Conservation (phyloP, 169 alveolate species). For the Ichthyophthirius multifiliis region DNA sequence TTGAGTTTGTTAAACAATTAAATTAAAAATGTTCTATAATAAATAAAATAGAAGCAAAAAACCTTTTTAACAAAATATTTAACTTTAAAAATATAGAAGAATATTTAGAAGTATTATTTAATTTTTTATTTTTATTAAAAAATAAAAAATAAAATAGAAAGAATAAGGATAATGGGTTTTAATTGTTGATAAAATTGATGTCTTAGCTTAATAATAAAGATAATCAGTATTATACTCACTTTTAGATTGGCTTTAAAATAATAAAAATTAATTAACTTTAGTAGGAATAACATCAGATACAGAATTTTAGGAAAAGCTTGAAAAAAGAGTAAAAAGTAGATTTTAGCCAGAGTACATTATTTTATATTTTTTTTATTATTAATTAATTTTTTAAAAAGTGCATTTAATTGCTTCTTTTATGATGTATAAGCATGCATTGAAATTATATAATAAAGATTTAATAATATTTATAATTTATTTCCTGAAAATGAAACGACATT, state of each 20-base stretch:
- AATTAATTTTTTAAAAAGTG: background rate
- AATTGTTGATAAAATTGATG: slow-evolving; percentile 12
- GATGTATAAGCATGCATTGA: background rate
- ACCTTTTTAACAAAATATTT: background rate
- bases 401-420: background rate
- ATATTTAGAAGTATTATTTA: background rate
- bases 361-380: background rate
- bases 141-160: background rate
- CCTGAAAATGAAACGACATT: background rate
- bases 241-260: slow-evolving; percentile 17
- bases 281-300: slow-evolving; percentile 29
- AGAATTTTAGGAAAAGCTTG: slow-evolving; percentile 21
- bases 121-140: background rate
- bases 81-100: background rate
- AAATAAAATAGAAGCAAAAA: background rate
- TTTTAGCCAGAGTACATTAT: background rate
- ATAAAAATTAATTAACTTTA: background rate
- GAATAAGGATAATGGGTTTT: background rate
- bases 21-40: background rate
- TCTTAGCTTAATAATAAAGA: slow-evolving; percentile 2
- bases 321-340: slow-evolving; percentile 43
- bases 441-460: background rate
- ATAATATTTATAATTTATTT: background rate
- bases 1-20: background rate
- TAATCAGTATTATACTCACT: slow-evolving; percentile 24